A percentile compares a stretch with the other conserved stretches of the same genome.
These are phyloP conservation scores for Rhododendron vialii DNA, from an alignment of 148 eudicot genomes.

Conservation along the genomic window DNA sequence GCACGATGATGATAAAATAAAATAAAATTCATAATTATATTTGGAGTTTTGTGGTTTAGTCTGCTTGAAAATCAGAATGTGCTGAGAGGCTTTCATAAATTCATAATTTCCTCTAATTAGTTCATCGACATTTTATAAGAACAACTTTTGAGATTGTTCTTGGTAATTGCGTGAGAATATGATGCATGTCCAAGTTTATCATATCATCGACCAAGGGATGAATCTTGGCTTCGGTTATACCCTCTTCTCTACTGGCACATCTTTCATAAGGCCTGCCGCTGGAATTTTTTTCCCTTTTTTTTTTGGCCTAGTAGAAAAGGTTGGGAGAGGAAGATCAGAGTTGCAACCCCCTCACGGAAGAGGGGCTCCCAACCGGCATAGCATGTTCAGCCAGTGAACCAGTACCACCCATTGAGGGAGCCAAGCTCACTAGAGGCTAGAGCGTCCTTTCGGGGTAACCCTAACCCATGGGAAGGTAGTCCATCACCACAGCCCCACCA, in stretches of 20 bases:
- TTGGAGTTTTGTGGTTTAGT: background rate
- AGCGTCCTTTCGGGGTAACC: too few relatives aligned
- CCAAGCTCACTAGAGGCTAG: too few relatives aligned
- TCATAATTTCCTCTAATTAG: background rate
- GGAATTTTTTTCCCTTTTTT: background rate
- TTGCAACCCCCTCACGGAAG: background rate
- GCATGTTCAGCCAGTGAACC: too few relatives aligned
- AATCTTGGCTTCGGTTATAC: background rate
- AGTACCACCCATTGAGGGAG: background rate
- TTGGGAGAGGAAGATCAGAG: too few relatives aligned
- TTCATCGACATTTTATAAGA: background rate
- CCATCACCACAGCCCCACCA: too few relatives aligned
- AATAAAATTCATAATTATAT: background rate
- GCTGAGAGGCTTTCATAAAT: background rate
- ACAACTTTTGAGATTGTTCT: too few relatives aligned
- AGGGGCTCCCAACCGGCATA: background rate
- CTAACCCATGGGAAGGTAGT: too few relatives aligned
- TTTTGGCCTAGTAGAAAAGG: too few relatives aligned
- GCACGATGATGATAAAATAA: background rate
- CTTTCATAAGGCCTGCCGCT: background rate
- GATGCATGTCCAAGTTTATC: background rate
- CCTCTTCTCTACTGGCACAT: background rate
- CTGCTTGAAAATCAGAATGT: background rate
- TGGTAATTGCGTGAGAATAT: background rate
- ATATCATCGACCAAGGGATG: background rate